A percentile compares a stretch with the other conserved stretches of the same genome.
phyloP scores from a whole-genome alignment of 139 green algal species.

The Coccomyxa sp. region DNA sequence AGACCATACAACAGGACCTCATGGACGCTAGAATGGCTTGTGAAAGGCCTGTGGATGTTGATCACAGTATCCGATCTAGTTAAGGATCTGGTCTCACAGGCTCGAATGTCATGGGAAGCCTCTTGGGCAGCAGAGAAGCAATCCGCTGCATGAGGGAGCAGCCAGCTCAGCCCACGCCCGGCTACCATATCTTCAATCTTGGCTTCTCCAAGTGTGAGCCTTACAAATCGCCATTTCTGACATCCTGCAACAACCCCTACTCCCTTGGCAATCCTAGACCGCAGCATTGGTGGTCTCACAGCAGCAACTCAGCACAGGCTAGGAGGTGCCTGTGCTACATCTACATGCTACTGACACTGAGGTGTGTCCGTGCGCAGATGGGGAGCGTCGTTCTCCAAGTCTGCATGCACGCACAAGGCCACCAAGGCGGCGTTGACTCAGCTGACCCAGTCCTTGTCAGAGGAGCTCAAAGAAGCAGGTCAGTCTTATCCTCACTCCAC shows the following conservation, averaged over 20 bases:
- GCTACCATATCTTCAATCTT: conserved; percentile 40
- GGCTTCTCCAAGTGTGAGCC: conserved; percentile 23
- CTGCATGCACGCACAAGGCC: not conserved
- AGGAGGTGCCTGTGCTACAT: not conserved
- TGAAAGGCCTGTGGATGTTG: not conserved
- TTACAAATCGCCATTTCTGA: too few species aligned
- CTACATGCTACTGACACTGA: not conserved
- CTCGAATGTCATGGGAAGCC: conserved; percentile 50
- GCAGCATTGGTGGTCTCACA: conserved; percentile 36
- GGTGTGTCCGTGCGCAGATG: too few species aligned
- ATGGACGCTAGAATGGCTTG: not conserved
- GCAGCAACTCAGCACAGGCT: not conserved
- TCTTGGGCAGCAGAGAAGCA: conserved; percentile 43
- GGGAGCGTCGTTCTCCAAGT: not conserved
- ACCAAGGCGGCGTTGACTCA: conserved; percentile 34
- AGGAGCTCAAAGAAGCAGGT: conserved; percentile 32
- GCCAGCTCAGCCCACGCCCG: conserved; percentile 2
- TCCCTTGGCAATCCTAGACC: conserved; percentile 49
- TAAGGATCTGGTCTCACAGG: conserved; percentile 15
- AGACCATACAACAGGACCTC: not conserved
- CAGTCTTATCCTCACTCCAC: not conserved
- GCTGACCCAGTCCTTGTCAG: conserved; percentile 41
- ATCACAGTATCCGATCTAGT: not conserved
- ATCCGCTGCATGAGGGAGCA: conserved; percentile 46
- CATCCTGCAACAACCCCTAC: conserved; percentile 36